Base-by-base conservation (phyloP, 176 grass and related monocot species). In the Thinopyrum elongatum region DNA sequence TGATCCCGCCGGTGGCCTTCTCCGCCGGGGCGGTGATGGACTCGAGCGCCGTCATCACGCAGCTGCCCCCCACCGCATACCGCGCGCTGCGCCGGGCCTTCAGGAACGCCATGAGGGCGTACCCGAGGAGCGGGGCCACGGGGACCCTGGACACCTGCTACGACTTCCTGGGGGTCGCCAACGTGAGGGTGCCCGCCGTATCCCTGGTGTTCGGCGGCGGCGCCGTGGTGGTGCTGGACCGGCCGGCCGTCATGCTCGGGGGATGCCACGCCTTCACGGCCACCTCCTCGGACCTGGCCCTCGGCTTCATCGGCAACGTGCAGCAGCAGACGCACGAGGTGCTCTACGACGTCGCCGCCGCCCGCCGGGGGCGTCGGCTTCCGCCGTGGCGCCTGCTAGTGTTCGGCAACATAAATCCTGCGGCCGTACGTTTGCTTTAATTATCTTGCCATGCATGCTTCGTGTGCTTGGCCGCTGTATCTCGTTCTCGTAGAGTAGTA, bases 321-420 rank as follows among this genome's bases (percentile, higher is more conserved):
- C 90, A 92, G 82, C 88, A 90, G 80, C 87, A 81, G 77, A 89
- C 77, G 17, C 80, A 93, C 17, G 87, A 91, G 63, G 88, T 95
- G n/a, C 70, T 95, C 21, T 86, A 86, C 85, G 15, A 86, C 11
- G 16, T 68, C 30, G 65, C 29, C 30, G 65, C n/a, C n/a, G n/a
- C n/a, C n/a, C n/a, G n/a, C 15, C 65, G 30, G 65, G 65, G 7
- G 14, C 7, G 30, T 68, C 14, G 65, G 65, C 15, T 68, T 68
- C 65, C 65, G 65, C 65, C 65, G 65, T 68, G 65, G 65, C 65
- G 65, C 65, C 1, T 68, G 65, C 3, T 68, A 68, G 30, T 53
- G 36, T 38, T 8, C 36, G 36, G 36, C 36, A 2, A 38, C 36
- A 38, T 38, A 49, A 36, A 7, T 36, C 35, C 35, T 1, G 1